A percentile compares a stretch with the other conserved stretches of the same genome.
Evolutionary conservation across 2,329 filamentous ascomycete species (phyloP).

Genomic region (Thelonectria olida): DNA sequence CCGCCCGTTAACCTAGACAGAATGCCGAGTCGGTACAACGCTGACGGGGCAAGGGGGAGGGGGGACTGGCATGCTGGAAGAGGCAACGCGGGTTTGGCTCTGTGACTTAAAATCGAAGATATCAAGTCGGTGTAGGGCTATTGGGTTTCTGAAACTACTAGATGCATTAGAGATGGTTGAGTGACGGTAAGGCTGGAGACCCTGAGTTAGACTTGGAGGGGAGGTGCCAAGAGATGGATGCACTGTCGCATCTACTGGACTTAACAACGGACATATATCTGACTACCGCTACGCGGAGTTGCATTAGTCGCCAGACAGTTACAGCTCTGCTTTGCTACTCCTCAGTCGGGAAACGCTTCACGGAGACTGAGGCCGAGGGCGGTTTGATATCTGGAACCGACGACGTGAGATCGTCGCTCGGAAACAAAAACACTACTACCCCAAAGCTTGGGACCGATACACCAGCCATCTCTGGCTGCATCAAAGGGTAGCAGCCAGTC

Average conservation of each 20-base stretch:
- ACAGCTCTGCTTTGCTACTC: neutral
- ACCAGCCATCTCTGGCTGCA: constrained; percentile 6
- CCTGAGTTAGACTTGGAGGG: neutral
- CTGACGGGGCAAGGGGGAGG: constrained; percentile 9
- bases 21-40: constrained; percentile 12
- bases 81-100: neutral
- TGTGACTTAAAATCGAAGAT: neutral
- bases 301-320: neutral
- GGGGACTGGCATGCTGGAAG: neutral
- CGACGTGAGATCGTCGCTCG: constrained; percentile 11
- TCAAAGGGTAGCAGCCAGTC: constrained; percentile 18
- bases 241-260: neutral
- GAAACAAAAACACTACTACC: constrained; percentile 19
- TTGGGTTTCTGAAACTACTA: constrained; percentile 14
- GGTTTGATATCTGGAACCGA: constrained; percentile 17
- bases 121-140: neutral
- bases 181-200: constrained; percentile 3
- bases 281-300: neutral
- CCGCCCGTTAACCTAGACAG: neutral
- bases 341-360: constrained; percentile 15
- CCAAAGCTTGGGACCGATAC: constrained; percentile 1
- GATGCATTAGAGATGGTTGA: neutral
- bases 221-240: constrained; percentile 10
- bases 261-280: neutral
- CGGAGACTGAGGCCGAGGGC: constrained; percentile 1